These are phyloP conservation scores for Acrodontium crateriforme DNA, from an alignment of 2,329 filamentous ascomycete species.

Conservation along the genomic window DNA sequence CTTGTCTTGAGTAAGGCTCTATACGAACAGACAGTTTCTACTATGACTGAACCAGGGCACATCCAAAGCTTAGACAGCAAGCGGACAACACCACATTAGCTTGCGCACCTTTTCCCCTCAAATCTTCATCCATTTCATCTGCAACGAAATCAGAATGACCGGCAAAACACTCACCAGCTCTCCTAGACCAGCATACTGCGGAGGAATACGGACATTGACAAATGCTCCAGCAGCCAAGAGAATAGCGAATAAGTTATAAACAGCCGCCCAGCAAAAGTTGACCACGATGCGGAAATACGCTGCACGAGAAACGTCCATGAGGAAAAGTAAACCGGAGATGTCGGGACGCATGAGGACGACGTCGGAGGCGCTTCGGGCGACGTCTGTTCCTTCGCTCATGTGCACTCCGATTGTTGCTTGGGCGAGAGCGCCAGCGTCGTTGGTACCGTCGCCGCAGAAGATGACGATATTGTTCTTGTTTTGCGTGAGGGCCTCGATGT, in stretches of 20 bases:
- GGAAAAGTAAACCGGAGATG: conserved; percentile 42
- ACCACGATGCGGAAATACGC: conserved; percentile 35
- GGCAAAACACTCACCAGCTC: conserved; percentile 63
- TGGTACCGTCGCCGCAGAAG: conserved; percentile 67
- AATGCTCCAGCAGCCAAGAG: conserved; percentile 54
- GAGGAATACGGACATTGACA: conserved; percentile 40
- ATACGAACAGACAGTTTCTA: too few relatives aligned
- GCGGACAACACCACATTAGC: too few relatives aligned
- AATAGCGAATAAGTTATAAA: conserved; percentile 59
- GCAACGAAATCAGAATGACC: conserved; percentile 48
- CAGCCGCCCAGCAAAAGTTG: conserved; percentile 57
- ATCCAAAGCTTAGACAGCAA: too few relatives aligned
- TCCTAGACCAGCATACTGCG: conserved; percentile 53
- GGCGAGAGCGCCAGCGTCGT: conserved; percentile 60
- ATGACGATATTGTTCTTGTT: conserved; percentile 34
- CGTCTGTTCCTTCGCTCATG: conserved; percentile 48
- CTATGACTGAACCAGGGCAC: too few relatives aligned
- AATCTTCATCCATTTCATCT: too few relatives aligned
- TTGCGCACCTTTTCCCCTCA: too few relatives aligned
- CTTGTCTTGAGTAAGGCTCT: too few relatives aligned
- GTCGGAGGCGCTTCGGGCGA: conserved; percentile 54
- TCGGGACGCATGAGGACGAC: conserved; percentile 44
- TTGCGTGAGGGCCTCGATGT: conserved; percentile 26
- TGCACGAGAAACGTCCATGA: conserved; percentile 40
- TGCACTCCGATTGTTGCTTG: conserved; percentile 59